Evolutionary conservation across 805 yeast species (phyloP), one percentile per base, ranked within the genome.

Genomic region (Monosporozyma servazzii): DNA sequence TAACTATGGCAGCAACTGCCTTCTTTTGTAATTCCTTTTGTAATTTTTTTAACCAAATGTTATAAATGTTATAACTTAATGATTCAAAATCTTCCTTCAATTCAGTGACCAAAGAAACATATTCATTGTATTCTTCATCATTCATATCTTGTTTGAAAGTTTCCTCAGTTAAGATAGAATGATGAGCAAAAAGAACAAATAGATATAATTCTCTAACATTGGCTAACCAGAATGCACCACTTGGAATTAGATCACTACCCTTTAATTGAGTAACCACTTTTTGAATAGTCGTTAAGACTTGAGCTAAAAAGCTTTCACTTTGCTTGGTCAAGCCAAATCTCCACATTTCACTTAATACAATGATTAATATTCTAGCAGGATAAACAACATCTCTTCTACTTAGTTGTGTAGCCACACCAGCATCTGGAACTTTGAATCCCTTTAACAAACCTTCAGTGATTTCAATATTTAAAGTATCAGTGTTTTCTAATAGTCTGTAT

Each of bases 151-250:
- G 80, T 45, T 86, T 77, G 55, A 88, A 77, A 5, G 83, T 77
- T 64, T 86, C 95, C 63, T 88, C 88, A 45, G 87, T 90, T 48
- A 87, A 72, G 54, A 93, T 88, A n/a, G 96, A 88, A 53, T 82
- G 80, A 69, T 91, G 96, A 2, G 98, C 98, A 69, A 88, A 86
- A 15, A 90, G 81, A 53, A 91, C 96, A 74, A 93, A 93, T 3
- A 98, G 89, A 68, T 86, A 87, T 61, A 93, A 77, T 66, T 93
- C 98, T 66, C 93, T 96, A 2, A 95, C 90, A 70, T 93, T 93
- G 3, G 97, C 87, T 57, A 93, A 76, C 99, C 99, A 93, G 74
- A 90, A 93, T 0, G 97, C 96, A 58, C 96, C 98, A 60, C 88
- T 88, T 46, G 88, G 81, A 61, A 90, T 83, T 33, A 88, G 82